Base-by-base conservation (phyloP, 129 eudicot genomes). In the Lactuca saligna region DNA sequence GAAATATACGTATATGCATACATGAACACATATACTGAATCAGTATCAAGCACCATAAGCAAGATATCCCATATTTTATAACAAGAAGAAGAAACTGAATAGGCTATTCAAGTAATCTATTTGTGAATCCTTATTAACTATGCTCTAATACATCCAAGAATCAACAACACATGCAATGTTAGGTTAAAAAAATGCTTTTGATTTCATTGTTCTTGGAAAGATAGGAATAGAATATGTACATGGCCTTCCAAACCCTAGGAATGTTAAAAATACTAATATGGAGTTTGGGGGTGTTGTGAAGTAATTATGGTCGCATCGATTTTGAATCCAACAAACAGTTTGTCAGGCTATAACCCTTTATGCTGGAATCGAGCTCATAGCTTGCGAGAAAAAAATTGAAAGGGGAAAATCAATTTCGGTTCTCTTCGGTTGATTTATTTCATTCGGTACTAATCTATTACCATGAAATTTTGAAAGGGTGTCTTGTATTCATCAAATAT, bases 281-380 rank as follows among this genome's bases (percentile, higher is more conserved):
- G 17, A 16, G 66, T 38, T 37, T 16, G 34, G 66, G 51, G 31
- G 7, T 61, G 41, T 38, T 38, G 32, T 12, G 17, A 14, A n/a
- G 65, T 59, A 59, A 59, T 37, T 61, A 35, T 61, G 17, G 34
- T 61, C 31, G 16, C 16, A n/a, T 61, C 48, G 39, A 38, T 38
- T 61, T 61, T 20, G 11, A 38, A 61, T 61, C 51, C 10, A 61
- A 9, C 66, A 37, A 15, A 5, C 15, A 14, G 3, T 61, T 61
- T 61, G 17, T 8, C 32, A 61, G 29, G 9, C 0, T 37, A 11
- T 46, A n/a, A n/a, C 37, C 44, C 33, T 13, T 41, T 16, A 35
- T 48, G 60, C 61, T 54, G 33, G 37, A 74, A 64, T 69, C 42
- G 54, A 56, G 20, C 20, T 17, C 57, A 5, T 55, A 14, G 73